Conservation (phyloP, 2,329 filamentous ascomycete species). For the Hawksworthiomyces lignivorus region DNA sequence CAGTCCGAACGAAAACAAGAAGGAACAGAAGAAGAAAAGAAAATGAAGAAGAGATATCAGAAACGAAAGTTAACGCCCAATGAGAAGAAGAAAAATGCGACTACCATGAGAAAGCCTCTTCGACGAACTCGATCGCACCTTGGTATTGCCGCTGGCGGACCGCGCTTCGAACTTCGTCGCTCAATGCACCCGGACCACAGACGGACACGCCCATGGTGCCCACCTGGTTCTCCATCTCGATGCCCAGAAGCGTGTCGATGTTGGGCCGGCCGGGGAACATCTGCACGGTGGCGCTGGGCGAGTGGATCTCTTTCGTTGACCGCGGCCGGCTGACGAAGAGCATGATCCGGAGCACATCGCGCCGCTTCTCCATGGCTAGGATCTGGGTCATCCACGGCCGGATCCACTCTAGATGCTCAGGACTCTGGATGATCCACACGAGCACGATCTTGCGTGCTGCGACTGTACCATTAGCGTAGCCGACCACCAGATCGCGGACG, state of each 20-base stretch:
- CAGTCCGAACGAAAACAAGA: neutral
- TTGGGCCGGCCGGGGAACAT: slow-evolving; percentile 79
- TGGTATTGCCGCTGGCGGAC: slow-evolving; percentile 57
- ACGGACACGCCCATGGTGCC: slow-evolving; percentile 68
- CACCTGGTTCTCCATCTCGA: slow-evolving; percentile 67
- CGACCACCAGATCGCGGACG: slow-evolving; percentile 62
- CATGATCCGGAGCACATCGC: slow-evolving; percentile 68
- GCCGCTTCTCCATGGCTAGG: slow-evolving; percentile 63
- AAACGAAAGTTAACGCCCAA: neutral
- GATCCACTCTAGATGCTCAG: slow-evolving; percentile 78
- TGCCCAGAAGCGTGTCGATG: slow-evolving; percentile 61
- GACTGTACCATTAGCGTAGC: slow-evolving; percentile 60
- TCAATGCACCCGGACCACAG: slow-evolving; percentile 65
- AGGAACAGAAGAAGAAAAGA: neutral
- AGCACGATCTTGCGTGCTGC: slow-evolving; percentile 65
- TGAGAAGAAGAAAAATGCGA: neutral
- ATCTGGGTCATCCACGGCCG: slow-evolving; percentile 78
- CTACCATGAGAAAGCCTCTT: slow-evolving; percentile 66
- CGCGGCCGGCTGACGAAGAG: slow-evolving; percentile 69
- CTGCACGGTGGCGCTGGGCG: slow-evolving; percentile 67
- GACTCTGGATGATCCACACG: slow-evolving; percentile 72
- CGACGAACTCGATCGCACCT: slow-evolving; percentile 67
- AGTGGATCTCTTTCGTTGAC: slow-evolving; percentile 74
- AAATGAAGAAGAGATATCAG: neutral
- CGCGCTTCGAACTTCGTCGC: slow-evolving; percentile 64